Evolutionary conservation across 2,329 filamentous ascomycete genomes (phyloP).

Genomic region (Podosphaera xanthii): DNA sequence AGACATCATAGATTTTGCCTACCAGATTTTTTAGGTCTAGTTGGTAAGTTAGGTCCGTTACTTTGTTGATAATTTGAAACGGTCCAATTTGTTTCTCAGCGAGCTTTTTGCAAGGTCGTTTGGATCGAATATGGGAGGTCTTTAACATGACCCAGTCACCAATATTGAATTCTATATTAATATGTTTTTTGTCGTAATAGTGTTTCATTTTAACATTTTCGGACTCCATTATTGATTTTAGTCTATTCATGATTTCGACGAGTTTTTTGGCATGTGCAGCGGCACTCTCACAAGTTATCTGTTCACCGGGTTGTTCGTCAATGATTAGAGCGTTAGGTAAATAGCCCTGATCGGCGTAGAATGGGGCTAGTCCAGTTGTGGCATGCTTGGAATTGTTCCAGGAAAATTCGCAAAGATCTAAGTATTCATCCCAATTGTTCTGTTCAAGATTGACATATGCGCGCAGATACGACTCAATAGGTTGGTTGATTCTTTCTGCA

Average conservation of each 20-base stretch:
- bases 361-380: neutral
- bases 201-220: neutral
- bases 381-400: conserved; percentile 1
- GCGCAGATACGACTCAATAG: conserved; percentile 1
- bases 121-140: neutral
- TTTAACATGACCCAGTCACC: conserved; percentile 1
- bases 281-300: neutral
- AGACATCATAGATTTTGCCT: neutral
- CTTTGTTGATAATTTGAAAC: neutral
- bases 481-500: neutral
- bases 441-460: conserved; percentile 5
- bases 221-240: neutral
- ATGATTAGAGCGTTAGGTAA: neutral
- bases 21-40: neutral
- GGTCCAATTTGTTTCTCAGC: neutral
- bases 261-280: neutral
- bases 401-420: neutral
- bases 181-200: neutral
- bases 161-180: neutral
- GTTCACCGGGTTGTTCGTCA: neutral
- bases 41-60: neutral
- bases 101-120: conserved; percentile 1
- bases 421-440: conserved; percentile 2
- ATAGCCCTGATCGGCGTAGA: neutral
- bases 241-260: neutral